A percentile compares a stretch with the other conserved stretches of the same genome.
These are phyloP conservation scores for Chlorella vulgaris DNA, from an alignment of 139 green algal species.

Conservation along the genomic window DNA sequence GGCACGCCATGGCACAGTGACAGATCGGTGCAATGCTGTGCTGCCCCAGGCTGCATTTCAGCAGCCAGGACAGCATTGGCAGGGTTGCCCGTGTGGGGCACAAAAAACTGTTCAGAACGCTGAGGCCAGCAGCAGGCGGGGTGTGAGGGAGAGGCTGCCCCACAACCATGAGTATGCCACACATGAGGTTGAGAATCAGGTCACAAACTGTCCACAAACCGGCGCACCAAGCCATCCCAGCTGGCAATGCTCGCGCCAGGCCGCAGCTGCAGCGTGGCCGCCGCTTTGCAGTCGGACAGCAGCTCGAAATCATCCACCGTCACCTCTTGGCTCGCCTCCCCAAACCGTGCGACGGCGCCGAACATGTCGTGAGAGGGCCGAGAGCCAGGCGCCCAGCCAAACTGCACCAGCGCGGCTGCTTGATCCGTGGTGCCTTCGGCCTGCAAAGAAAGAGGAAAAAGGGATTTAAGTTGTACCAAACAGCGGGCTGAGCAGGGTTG, in stretches of 20 bases:
- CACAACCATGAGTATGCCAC: not conserved
- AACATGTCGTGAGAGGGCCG: conserved; percentile 40
- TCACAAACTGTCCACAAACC: conserved; percentile 33
- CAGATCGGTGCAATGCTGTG: not conserved
- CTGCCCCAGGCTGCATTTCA: not conserved
- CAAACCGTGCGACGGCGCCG: conserved; percentile 25
- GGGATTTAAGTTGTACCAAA: not conserved
- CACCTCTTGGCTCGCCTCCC: not conserved
- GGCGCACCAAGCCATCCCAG: conserved; percentile 32
- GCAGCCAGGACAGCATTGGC: no score
- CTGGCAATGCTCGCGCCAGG: not conserved
- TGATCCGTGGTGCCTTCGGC: not conserved
- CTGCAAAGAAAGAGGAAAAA: not conserved
- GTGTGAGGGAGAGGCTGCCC: not conserved
- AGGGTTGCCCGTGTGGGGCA: no score
- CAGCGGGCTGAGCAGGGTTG: not conserved
- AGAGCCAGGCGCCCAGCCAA: conserved; percentile 41
- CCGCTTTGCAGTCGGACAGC: conserved; percentile 40
- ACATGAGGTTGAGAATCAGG: not conserved
- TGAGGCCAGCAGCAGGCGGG: no score
- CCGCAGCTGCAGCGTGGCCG: conserved; percentile 39
- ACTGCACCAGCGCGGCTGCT: conserved; percentile 36
- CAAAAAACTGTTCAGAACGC: no score
- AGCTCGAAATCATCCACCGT: conserved; percentile 48
- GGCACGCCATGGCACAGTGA: no score